Conservation (phyloP, 2,329 filamentous ascomycete genomes). For the Didymella arachidicola region DNA sequence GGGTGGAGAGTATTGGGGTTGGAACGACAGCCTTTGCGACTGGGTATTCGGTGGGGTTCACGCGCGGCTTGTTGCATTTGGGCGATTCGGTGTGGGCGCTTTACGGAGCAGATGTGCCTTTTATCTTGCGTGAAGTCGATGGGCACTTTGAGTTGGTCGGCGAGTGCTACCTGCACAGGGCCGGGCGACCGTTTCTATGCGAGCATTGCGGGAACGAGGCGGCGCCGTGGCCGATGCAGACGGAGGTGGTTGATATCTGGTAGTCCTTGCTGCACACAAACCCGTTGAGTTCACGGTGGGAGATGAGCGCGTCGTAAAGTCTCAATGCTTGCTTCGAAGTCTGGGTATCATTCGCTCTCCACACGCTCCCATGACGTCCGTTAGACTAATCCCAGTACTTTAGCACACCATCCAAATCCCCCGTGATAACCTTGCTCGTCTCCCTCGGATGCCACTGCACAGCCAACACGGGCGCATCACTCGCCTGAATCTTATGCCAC, state of each 20-base stretch:
- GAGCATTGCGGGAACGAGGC: constrained; percentile 1
- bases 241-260: constrained; percentile 14
- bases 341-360: background rate
- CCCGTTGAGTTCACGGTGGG: too few species aligned
- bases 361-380: background rate
- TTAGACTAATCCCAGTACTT: constrained; percentile 83
- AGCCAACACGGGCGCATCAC: constrained; percentile 82
- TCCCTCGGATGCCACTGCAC: constrained; percentile 98
- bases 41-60: background rate
- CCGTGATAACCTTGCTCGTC: constrained; percentile 90
- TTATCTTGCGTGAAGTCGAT: background rate
- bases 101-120: constrained; percentile 3
- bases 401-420: constrained; percentile 86
- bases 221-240: constrained; percentile 7
- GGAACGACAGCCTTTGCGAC: background rate
- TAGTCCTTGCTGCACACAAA: background rate
- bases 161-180: constrained; percentile 10
- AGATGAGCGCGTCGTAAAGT: too few species aligned
- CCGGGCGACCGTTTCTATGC: background rate
- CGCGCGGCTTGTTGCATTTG: fast-evolving
- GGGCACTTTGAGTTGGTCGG: background rate
- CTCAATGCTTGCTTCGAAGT: too few species aligned
- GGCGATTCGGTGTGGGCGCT: constrained; percentile 1
- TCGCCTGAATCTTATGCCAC: constrained; percentile 93
- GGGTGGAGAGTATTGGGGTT: background rate